Evolutionary conservation across 805 yeast species (phyloP).

Genomic region (Debaryomyces castellii): DNA sequence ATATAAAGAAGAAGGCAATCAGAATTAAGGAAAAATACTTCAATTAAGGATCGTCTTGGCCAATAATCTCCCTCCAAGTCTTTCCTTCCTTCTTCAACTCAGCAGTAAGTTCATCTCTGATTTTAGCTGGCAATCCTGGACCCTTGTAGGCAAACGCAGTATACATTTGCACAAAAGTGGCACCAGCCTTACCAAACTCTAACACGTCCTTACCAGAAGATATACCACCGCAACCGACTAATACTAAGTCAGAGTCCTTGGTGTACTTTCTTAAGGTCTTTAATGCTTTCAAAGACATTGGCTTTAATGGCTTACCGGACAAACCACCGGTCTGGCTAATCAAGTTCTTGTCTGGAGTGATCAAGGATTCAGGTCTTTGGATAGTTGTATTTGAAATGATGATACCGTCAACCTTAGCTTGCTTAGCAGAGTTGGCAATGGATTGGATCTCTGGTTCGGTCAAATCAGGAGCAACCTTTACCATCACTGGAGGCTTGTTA

Average conservation of each 20-base stretch:
- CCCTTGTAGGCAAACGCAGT: constrained; percentile 93
- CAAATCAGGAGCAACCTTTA: constrained; percentile 93
- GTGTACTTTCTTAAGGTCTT: constrained; percentile 70
- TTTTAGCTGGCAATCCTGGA: constrained; percentile 67
- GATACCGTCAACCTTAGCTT: constrained; percentile 83
- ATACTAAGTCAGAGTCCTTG: constrained; percentile 68
- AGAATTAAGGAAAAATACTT: neutral
- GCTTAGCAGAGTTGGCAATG: constrained; percentile 77
- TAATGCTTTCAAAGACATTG: constrained; percentile 70
- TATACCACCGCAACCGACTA: constrained; percentile 95
- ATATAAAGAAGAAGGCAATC: neutral
- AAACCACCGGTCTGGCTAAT: constrained; percentile 77
- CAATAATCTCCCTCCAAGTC: constrained; percentile 81
- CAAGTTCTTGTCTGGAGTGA: constrained; percentile 44
- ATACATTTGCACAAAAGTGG: constrained; percentile 81
- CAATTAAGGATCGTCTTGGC: constrained; percentile 44
- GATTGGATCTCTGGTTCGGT: constrained; percentile 76
- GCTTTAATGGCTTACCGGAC: constrained; percentile 90
- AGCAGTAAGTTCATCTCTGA: constrained; percentile 38
- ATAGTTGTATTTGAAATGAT: constrained; percentile 91
- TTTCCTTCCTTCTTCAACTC: constrained; percentile 70
- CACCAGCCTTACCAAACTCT: constrained; percentile 92
- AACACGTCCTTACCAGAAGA: constrained; percentile 83
- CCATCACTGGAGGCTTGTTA: constrained; percentile 73
- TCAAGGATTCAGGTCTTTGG: constrained; percentile 67